Evolutionary conservation across 2,329 filamentous ascomycete species (phyloP).

Genomic region (Nakataea oryzae): DNA sequence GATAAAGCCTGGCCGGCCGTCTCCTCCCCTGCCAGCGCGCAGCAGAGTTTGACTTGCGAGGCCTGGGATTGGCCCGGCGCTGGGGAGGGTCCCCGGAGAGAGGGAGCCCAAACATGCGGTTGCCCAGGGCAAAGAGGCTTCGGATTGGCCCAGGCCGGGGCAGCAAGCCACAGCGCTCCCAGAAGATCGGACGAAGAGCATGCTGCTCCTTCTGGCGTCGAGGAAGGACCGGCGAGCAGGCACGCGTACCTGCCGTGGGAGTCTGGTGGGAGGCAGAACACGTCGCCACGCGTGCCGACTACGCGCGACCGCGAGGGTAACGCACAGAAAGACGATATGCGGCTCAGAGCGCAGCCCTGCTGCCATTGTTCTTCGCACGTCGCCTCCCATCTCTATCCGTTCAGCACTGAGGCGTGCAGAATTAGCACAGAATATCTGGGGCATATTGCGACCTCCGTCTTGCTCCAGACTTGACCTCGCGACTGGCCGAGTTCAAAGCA

Average conservation of each 20-base stretch:
- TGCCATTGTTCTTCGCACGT: neutral
- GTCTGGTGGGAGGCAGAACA: neutral
- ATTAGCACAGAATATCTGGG: neutral
- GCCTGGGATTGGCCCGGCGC: neutral
- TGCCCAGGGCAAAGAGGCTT: neutral
- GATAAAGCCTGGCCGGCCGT: neutral
- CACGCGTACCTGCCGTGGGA: too few species aligned
- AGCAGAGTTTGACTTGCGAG: neutral
- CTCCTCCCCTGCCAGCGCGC: too few species aligned
- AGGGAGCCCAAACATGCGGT: neutral
- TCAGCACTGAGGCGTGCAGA: neutral
- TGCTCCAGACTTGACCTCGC: neutral
- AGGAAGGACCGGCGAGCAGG: neutral
- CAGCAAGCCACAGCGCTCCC: neutral
- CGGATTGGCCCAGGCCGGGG: neutral
- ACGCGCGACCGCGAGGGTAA: neutral
- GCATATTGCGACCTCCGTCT: neutral
- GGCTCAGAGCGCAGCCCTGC: neutral
- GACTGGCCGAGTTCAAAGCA: neutral
- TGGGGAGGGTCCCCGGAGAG: too few species aligned
- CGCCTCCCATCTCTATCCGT: neutral
- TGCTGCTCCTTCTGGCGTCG: neutral
- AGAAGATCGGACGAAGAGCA: neutral
- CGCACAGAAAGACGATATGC: neutral
- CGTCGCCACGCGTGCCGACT: too few species aligned